These are phyloP conservation scores for Eucalyptus caleyi DNA, from an alignment of 345 rosid species.

Conservation along the genomic window DNA sequence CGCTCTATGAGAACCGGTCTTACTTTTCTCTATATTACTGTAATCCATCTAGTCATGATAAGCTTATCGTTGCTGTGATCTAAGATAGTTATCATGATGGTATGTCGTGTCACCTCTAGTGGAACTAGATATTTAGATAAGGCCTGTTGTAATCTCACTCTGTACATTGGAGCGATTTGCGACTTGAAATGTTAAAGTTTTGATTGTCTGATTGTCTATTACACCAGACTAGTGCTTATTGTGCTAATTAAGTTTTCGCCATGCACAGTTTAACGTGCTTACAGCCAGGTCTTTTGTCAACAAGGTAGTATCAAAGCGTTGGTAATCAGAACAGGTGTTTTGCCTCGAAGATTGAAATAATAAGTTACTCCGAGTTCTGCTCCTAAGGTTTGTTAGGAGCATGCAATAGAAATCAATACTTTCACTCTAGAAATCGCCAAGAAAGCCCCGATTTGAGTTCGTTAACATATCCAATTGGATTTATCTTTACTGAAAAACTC, in stretches of 20 bases:
- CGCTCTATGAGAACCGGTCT: background rate
- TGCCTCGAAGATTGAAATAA: background rate
- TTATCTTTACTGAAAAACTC: no score
- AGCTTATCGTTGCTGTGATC: background rate
- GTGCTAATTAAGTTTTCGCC: background rate
- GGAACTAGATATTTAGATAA: background rate
- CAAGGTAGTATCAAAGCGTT: background rate
- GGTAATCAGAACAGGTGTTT: background rate
- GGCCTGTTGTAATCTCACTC: background rate
- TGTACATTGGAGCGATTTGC: no score
- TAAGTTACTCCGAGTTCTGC: background rate
- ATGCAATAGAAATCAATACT: background rate
- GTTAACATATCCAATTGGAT: no score
- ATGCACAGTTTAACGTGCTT: background rate
- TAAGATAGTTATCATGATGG: background rate
- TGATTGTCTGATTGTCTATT: background rate
- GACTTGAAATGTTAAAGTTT: background rate
- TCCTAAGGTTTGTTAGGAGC: background rate
- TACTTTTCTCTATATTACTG: background rate
- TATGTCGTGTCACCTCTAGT: background rate
- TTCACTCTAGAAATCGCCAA: background rate
- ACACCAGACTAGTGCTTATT: background rate
- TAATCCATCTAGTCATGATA: background rate
- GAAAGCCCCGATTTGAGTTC: rapidly evolving
- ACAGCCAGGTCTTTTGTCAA: background rate